Base-by-base conservation (phyloP, 306 rosid genomes). In the Cucumis cinereus region DNA sequence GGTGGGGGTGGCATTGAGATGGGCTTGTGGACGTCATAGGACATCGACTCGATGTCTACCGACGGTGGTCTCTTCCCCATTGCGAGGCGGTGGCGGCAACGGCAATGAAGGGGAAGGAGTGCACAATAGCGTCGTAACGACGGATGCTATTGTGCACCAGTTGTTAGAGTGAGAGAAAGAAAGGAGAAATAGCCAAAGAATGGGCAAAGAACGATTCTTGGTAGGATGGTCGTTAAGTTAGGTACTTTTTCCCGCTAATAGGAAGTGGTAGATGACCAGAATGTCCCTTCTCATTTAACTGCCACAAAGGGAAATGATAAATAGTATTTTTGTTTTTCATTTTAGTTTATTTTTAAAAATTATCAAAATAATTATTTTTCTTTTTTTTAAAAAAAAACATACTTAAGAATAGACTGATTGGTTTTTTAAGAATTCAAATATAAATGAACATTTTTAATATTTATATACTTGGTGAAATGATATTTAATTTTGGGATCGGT, bases 21-120 rank as follows among this genome's bases (percentile, higher is more conserved):
- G 17, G 80, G 36, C 22, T 73, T 55, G 30, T 73, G 68, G 14
- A 72, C 55, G 20, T 66, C 76, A 6, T 38, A 45, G 4, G 52
- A 77, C n/a, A 85, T 95, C 75, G 82, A 82, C 82, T 91, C 96
- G 11, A 91, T 30, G 74, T 91, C 89, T 16, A 57, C n/a, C 14
- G 81, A 43, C 52, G 85, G 81, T 54, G 76, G 67, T 86, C 66
- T 82, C 83, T 85, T 86, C 91, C 91, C 94, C 93, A 86, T 90
- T 23, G 71, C 38, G n/a, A 74, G 43, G 17, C 5, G 58, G 63
- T 0, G 67, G 66, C 24, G 61, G 64, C 47, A 76, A 64, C 35
- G 8, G 62, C 19, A 2, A 38, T 40, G 26, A 8, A 10, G 28
- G 38, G 45, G 55, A 8, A 60, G 55, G 64, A 68, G 78, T 35